Percentiles rank a stretch among this genome's conserved stretches.
Evolutionary conservation across 1,284 basidiomycete genomes (phyloP).

Genomic region (Rugosomyces carneus): DNA sequence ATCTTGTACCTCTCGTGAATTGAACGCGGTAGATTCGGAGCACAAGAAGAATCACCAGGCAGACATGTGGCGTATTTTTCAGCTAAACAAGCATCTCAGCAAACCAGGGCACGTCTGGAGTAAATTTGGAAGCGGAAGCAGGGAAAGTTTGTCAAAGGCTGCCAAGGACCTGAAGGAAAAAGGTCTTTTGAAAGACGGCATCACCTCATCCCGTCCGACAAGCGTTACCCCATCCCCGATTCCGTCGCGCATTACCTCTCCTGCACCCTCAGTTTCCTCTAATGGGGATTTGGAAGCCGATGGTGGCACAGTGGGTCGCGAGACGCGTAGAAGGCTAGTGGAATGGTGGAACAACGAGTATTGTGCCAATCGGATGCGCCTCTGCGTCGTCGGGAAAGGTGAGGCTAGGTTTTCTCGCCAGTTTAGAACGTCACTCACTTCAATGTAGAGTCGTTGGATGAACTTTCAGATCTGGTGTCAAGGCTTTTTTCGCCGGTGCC

Average conservation of each 20-base stretch:
- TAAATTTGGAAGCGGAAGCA: conserved; percentile 94
- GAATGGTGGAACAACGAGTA: conserved; percentile 96
- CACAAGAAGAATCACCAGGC: conserved; percentile 96
- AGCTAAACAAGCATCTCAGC: conserved; percentile 88
- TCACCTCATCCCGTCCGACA: conserved; percentile 20
- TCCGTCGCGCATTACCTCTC: conserved; percentile 55
- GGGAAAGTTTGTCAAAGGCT: conserved; percentile 74
- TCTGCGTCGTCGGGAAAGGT: conserved; percentile 90
- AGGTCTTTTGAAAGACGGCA: conserved; percentile 29
- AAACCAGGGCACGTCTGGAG: conserved; percentile 81
- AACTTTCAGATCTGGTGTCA: conserved; percentile 66
- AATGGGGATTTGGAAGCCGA: conserved; percentile 61
- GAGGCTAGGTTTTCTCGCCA: conserved; percentile 14
- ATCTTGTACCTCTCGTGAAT: conserved; percentile 89
- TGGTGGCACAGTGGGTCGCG: conserved; percentile 73
- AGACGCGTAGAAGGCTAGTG: conserved; percentile 86
- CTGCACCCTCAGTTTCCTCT: conserved; percentile 52
- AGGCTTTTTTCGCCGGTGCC: conserved; percentile 73
- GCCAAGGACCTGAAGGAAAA: conserved; percentile 50
- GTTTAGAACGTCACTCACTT: neutral
- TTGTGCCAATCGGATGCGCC: conserved; percentile 89
- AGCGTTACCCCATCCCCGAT: conserved; percentile 39
- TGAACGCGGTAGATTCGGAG: conserved; percentile 97
- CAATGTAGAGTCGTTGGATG: conserved; percentile 70
- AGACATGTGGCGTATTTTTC: conserved; percentile 97